These are phyloP conservation scores for Lantana camara DNA, from an alignment of 257 asterid species.

Conservation along the genomic window DNA sequence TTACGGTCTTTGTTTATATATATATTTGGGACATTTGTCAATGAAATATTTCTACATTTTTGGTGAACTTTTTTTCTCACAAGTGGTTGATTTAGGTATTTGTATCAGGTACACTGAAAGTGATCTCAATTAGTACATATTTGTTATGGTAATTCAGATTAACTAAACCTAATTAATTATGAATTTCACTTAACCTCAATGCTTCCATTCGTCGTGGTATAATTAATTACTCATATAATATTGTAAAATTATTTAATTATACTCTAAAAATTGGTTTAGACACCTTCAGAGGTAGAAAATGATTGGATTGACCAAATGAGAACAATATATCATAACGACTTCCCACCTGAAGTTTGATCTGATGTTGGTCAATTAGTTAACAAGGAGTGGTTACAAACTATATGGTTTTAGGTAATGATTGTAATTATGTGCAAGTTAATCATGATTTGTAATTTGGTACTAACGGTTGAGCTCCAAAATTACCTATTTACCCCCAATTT, in stretches of 20 bases:
- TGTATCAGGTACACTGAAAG: neutral
- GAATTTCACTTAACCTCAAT: neutral
- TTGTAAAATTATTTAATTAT: too few species aligned
- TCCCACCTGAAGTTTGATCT: slow-evolving; percentile 24
- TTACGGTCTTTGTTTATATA: too few species aligned
- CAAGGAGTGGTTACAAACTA: slow-evolving; percentile 33
- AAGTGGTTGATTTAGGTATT: neutral
- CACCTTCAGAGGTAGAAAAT: neutral
- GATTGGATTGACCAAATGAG: neutral
- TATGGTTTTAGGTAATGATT: slow-evolving; percentile 24
- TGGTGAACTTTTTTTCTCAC: neutral
- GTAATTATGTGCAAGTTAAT: slow-evolving; percentile 6
- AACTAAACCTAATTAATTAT: neutral
- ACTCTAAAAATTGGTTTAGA: neutral
- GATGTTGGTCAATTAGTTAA: slow-evolving; percentile 25
- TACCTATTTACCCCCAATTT: neutral
- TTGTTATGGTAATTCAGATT: too few species aligned
- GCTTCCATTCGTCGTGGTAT: neutral
- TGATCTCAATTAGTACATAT: neutral
- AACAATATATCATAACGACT: slow-evolving; percentile 20
- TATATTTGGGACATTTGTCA: neutral
- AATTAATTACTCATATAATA: too few species aligned
- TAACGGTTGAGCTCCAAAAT: slow-evolving; percentile 1
- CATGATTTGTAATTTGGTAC: slow-evolving; percentile 13
- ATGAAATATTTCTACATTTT: neutral